Evolutionary conservation across 805 yeast genomes (phyloP).

Genomic region (Candida railenensis): DNA sequence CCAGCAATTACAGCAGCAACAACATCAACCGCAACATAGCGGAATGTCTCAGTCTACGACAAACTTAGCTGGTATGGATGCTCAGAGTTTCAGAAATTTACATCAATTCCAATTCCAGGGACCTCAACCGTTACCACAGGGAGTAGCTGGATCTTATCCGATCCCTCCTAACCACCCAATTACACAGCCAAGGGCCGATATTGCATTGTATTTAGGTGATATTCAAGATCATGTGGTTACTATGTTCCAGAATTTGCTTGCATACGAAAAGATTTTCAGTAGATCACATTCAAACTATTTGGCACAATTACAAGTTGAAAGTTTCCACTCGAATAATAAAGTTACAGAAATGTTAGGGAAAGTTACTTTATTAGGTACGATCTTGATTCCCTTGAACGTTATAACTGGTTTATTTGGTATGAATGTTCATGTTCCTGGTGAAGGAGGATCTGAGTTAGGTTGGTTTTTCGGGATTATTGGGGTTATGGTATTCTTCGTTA

Average conservation of each 20-base stretch:
- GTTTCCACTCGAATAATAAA: constrained; percentile 79
- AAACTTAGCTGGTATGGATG: constrained; percentile 14
- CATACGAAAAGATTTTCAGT: constrained; percentile 90
- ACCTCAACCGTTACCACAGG: constrained; percentile 6
- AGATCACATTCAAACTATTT: constrained; percentile 89
- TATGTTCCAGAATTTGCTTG: constrained; percentile 86
- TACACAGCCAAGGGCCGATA: constrained; percentile 78
- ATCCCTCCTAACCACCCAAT: constrained; percentile 19
- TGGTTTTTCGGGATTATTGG: constrained; percentile 35
- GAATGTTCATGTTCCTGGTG: constrained; percentile 90
- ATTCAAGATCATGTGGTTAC: constrained; percentile 96
- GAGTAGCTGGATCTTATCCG: constrained; percentile 10
- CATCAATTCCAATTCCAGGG: constrained; percentile 5
- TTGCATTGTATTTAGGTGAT: constrained; percentile 90
- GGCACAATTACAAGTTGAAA: constrained; percentile 92
- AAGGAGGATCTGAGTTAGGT: constrained; percentile 27
- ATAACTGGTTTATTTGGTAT: constrained; percentile 93
- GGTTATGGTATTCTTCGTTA: constrained; percentile 22
- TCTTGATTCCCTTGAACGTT: constrained; percentile 84
- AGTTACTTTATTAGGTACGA: constrained; percentile 87
- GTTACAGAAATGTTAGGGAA: constrained; percentile 86
- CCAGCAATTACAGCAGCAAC: constrained; percentile 2
- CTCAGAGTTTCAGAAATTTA: background rate
- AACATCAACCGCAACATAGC: constrained; percentile 3
- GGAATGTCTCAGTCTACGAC: constrained; percentile 9